A percentile compares a stretch with the other conserved stretches of the same genome.
phyloP scores from a whole-genome alignment of 257 asterid genomes.

The Craterostigma plantagineum region DNA sequence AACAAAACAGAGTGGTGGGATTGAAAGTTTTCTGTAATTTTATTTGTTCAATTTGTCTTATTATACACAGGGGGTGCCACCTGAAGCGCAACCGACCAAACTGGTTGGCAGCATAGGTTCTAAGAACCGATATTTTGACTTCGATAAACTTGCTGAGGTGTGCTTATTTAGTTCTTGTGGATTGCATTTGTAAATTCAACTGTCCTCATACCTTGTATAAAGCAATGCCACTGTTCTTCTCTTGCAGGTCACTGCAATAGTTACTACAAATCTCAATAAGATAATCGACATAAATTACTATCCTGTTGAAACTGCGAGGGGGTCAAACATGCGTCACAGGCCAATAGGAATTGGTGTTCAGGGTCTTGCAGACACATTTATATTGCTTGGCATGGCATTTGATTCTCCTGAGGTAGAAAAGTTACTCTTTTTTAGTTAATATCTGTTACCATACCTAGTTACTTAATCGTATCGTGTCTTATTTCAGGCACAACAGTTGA shows the following conservation, averaged over 20 bases:
- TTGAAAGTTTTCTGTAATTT: neutral
- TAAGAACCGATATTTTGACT: slow-evolving; percentile 66
- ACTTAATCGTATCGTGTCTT: neutral
- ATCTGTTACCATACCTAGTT: neutral
- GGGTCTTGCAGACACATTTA: slow-evolving; percentile 92
- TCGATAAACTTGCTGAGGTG: slow-evolving; percentile 96
- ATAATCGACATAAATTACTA: slow-evolving; percentile 76
- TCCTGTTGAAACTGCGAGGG: slow-evolving; percentile 92
- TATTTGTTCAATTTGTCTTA: neutral
- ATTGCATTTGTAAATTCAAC: neutral
- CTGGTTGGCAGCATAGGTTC: slow-evolving; percentile 89
- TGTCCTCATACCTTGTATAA: neutral
- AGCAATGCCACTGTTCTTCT: neutral
- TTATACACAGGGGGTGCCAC: slow-evolving; percentile 47
- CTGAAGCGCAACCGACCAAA: slow-evolving; percentile 76
- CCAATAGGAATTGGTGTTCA: slow-evolving; percentile 98
- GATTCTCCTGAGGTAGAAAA: slow-evolving; percentile 81
- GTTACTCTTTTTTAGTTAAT: neutral
- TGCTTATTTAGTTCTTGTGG: slow-evolving; percentile 11
- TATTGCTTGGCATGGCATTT: slow-evolving; percentile 94
- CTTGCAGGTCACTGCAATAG: slow-evolving; percentile 56
- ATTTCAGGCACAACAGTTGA: slow-evolving; percentile 82
- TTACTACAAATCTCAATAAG: slow-evolving; percentile 74
- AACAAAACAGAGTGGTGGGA: too few species aligned
- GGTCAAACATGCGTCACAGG: slow-evolving; percentile 79